A percentile compares a stretch with the other conserved stretches of the same genome.
These are phyloP conservation scores for Tolypocladium cylindrosporum DNA, from an alignment of 2,329 filamentous ascomycete genomes.

Conservation along the genomic window DNA sequence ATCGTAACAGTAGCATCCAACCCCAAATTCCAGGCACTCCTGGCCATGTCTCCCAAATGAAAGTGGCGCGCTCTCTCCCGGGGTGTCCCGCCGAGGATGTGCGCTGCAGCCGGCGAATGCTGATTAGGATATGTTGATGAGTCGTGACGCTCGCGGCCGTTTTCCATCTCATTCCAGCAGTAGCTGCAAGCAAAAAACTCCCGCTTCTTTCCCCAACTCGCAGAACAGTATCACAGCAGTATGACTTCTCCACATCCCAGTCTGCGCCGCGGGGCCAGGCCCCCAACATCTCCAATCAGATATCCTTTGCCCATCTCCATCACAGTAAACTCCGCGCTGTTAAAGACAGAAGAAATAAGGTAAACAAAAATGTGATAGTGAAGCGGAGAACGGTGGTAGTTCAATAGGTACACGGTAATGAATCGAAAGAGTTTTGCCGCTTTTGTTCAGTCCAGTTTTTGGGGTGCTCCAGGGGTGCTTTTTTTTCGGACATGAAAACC, in stretches of 20 bases:
- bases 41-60: conserved; percentile 1
- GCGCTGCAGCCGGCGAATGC: neutral
- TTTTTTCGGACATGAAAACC: neutral
- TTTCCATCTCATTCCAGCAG: conserved; percentile 3
- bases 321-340: conserved; percentile 6
- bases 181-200: conserved; percentile 2
- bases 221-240: neutral
- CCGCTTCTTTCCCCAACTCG: conserved; percentile 3
- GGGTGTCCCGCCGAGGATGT: neutral
- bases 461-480: neutral
- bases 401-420: conserved; percentile 3
- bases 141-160: conserved; percentile 7
- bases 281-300: neutral
- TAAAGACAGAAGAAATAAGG: neutral
- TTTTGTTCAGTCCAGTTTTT: neutral
- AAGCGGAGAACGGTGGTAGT: neutral
- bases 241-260: neutral
- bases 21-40: neutral
- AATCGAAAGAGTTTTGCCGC: conserved; percentile 3
- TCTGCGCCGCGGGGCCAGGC: neutral
- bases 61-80: neutral
- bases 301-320: neutral
- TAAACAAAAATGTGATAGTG: neutral
- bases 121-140: conserved; percentile 4
- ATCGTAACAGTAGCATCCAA: neutral